Conservation (phyloP, 2,329 filamentous ascomycete genomes). For the Claviceps lovelessii region DNA sequence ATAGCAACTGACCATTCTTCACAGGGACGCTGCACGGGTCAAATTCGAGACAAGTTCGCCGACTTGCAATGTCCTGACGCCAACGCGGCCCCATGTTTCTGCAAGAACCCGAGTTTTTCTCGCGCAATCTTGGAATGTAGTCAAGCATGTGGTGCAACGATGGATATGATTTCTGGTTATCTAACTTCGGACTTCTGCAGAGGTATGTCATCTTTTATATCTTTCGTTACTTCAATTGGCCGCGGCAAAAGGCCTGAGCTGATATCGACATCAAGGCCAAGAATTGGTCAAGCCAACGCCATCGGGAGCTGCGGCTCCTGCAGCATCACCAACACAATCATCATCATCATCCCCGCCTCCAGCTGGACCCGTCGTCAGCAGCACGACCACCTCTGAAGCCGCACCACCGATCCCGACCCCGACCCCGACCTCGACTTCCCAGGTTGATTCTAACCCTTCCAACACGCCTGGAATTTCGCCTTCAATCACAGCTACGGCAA, state of each 20-base stretch:
- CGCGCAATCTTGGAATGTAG: constrained; percentile 27
- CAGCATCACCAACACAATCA: neutral
- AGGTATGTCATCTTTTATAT: constrained; percentile 10
- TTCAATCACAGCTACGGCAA: constrained; percentile 1
- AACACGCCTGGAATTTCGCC: neutral
- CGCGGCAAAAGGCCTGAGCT: neutral
- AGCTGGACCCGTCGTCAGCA: neutral
- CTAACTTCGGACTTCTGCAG: constrained; percentile 12
- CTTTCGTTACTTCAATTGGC: neutral
- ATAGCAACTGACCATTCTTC: neutral
- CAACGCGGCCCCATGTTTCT: constrained; percentile 25
- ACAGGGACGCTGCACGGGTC: constrained; percentile 11
- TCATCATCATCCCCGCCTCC: neutral
- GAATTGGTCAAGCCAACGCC: neutral
- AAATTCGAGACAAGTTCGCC: constrained; percentile 10
- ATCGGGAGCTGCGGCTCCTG: neutral
- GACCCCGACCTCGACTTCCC: neutral
- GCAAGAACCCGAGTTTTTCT: constrained; percentile 19
- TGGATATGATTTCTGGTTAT: constrained; percentile 9
- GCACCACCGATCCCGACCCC: neutral
- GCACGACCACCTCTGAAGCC: neutral
- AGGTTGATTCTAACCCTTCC: neutral
- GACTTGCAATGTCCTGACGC: constrained; percentile 15
- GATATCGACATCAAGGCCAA: neutral
- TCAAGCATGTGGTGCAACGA: constrained; percentile 13